phyloP scores from a whole-genome alignment of 495 filamentous ascomycete species.

The Xylaria longipes region DNA sequence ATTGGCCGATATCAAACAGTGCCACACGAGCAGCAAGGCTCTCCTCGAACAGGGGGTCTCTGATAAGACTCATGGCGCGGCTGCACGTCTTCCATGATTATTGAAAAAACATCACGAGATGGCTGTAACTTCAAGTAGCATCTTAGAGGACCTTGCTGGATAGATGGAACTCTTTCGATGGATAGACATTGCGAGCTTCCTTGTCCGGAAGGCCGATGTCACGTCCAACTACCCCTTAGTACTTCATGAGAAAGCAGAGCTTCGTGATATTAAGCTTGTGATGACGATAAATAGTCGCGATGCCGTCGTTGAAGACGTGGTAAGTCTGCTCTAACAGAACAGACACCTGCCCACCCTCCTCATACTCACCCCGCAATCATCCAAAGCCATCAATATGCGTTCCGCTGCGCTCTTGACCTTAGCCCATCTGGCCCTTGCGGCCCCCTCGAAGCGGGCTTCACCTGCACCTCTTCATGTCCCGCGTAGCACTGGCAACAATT shows the following conservation, averaged over 20 bases:
- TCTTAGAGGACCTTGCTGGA: conserved; percentile 36
- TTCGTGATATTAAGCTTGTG: conserved; percentile 14
- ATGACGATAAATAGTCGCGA: conserved; percentile 39
- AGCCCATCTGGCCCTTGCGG: conserved; percentile 41
- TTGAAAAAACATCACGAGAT: conserved; percentile 12
- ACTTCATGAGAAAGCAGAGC: conserved; percentile 27
- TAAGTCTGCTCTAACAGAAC: conserved; percentile 21
- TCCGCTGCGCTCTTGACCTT: conserved; percentile 35
- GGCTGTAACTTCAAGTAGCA: conserved; percentile 31
- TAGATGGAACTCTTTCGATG: conserved; percentile 31
- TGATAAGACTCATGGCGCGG: conserved; percentile 18
- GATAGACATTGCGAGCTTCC: conserved; percentile 21
- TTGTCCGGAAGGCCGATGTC: conserved; percentile 32
- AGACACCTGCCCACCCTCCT: conserved; percentile 1
- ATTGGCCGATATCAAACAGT: conserved; percentile 16
- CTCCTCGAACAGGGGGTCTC: conserved; percentile 8
- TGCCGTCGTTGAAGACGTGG: conserved; percentile 28
- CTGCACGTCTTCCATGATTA: conserved; percentile 15
- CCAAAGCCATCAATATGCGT: conserved; percentile 38
- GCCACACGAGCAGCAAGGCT: conserved; percentile 14
- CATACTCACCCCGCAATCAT: conserved; percentile 7
- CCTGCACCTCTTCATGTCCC: conserved; percentile 47
- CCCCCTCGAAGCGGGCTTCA: conserved; percentile 41
- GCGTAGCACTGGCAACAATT: conserved; percentile 34
- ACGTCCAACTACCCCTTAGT: conserved; percentile 10